Evolutionary conservation across 225 moss, liverwort and hornwort genomes (phyloP), one percentile per base, ranked within the genome.

Genomic region (Pseudoscleropodium purum): DNA sequence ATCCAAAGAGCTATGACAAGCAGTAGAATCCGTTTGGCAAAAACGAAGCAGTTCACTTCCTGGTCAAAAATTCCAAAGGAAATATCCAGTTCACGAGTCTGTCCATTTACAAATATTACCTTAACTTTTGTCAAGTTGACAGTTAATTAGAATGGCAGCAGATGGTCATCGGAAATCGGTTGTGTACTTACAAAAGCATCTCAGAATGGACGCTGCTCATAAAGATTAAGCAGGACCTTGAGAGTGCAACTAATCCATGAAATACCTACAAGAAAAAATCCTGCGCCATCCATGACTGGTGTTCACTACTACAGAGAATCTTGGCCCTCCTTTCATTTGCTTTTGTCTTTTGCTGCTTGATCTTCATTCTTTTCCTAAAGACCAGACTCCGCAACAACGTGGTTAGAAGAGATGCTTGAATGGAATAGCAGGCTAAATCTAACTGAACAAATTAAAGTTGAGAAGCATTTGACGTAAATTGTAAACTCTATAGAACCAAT

Each of bases 361-460:
- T 92, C 92, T 86, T 93, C 93, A 37, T 88, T 93, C 83, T 93
- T 91, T 88, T 86, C 93, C 93, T 93, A 77, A 52, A 88, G 62
- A 78, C 45, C 86, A 78, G 18, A 91, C 33, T 41, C 68, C 59
- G 4, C 31, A 41, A 26, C n/a, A 63, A 52, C 45, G n/a, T 60
- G 79, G 75, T 93, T 56, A 90, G 90, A 75, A 68, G 61, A 67
- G 37, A 75, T 62, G 79, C 62, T 84, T 61, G 60, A 64, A 86
- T 82, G 90, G 56, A 84, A 61, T n/a, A 81, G 57, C 49, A 69
- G 36, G 78, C 13, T 59, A 47, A 74, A 75, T 75, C 59, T n/a
- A 82, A 86, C 77, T 49, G 64, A 56, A 64, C 21, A 27, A 27
- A 78, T 75, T 9, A 57, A 67, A 83, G 36, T 27, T 56, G 64